These are phyloP conservation scores for Hyparrhenia diplandra DNA, from an alignment of 176 grass and related monocot species.

Conservation along the genomic window DNA sequence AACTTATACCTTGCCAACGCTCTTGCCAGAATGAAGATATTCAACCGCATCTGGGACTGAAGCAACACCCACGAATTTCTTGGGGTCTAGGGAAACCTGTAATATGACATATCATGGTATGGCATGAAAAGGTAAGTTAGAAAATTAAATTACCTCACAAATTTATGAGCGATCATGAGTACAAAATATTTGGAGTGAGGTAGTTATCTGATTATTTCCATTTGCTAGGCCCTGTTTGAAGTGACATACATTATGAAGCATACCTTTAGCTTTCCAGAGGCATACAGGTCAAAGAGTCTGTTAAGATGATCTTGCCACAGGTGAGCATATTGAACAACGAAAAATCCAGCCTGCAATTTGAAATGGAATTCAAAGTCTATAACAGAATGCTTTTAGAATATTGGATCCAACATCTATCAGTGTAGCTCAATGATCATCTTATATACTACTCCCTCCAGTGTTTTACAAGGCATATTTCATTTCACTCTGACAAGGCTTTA, in stretches of 20 bases:
- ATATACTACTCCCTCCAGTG: neutral
- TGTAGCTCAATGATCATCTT: neutral
- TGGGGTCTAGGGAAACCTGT: constrained; percentile 81
- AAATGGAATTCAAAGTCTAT: neutral
- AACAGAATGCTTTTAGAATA: neutral
- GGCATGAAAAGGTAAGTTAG: neutral
- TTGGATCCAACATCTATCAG: neutral
- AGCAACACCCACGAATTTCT: constrained; percentile 67
- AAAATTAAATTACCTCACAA: neutral
- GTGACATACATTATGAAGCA: neutral
- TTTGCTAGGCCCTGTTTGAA: neutral
- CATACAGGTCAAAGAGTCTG: constrained; percentile 59
- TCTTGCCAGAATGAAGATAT: constrained; percentile 89
- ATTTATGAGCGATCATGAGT: neutral
- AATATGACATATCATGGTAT: neutral
- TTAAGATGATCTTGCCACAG: constrained; percentile 76
- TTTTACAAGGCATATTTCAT: neutral
- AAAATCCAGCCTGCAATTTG: constrained; percentile 67
- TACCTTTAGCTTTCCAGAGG: constrained; percentile 77
- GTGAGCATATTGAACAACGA: constrained; percentile 61
- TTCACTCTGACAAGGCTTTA: neutral
- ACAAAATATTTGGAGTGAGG: neutral
- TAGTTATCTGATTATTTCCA: neutral
- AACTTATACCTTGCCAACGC: constrained; percentile 81
- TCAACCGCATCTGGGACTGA: constrained; percentile 90